Evolutionary conservation across 495 filamentous ascomycete species (phyloP), one percentile per base, ranked within the genome.

Genomic region (Pseudevernia furfuracea): DNA sequence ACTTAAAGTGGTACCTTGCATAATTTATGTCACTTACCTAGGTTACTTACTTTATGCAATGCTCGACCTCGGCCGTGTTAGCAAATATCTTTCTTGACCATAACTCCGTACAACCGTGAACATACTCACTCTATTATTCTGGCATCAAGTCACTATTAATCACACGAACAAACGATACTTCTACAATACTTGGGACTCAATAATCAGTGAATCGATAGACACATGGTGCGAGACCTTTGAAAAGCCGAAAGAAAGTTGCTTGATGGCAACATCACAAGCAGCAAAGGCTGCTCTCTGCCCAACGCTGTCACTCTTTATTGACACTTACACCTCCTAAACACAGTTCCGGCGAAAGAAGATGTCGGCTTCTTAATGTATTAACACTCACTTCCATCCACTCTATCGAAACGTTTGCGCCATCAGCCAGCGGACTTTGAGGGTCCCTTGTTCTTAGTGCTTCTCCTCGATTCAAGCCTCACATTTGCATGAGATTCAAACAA

Each of bases 221-320:
- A 46, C 3, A 25, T 49, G 9, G 21, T 49, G 46, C 21, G 10
- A 49, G 46, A 25, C 7, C 11, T 49, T 14, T 55, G 15, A 23
- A 34, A 11, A 21, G 28, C 1, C 10, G 15, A 2, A 30, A 14
- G 8, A 5, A 30, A 53, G 1, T 21, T 55, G 30, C 30, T 55
- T 55, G 28, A 55, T 55, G 52, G 52, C 52, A 32, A 55, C 15
- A 55, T 34, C 30, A 32, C 49, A 34, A 34, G 52, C 52, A 55
- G 52, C 52, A 55, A 55, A 55, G 7, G 52, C 52, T 55, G 52
- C 52, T 8, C 17, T 11, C 49, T 3, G 25, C 30, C 30, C 17
- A 55, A 55, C 7, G 21, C 30, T 19, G n/a, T 34, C 28, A 55
- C 30, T 34, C 30, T 34, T 4, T 15, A 10, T 34, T n/a, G 30